Base-by-base conservation (phyloP, 805 yeast species). In the Teunomyces stri region DNA sequence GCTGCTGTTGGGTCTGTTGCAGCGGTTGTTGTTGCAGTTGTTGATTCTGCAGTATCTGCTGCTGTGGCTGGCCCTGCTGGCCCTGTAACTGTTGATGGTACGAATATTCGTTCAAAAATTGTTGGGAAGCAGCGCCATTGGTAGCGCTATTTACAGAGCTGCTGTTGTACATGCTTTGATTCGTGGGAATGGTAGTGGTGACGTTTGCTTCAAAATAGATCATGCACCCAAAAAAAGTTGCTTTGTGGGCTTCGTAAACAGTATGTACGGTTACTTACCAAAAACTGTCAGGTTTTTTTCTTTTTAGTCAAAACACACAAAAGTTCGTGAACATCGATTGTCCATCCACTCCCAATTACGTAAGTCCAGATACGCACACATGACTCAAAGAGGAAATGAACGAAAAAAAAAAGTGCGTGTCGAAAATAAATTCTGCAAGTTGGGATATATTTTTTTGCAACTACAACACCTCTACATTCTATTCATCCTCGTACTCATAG, bases 181-280 rank as follows among this genome's bases (percentile, higher is more conserved):
- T 47, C 16, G 45, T 47, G 7, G 54, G 51, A 38, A 46, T 46
- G 36, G 52, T 52, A 12, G 58, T 54, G 27, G 57, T 48, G 21
- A 52, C 51, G 49, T 52, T 56, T 28, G 60, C 57, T 43, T 56
- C 54, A 43, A 52, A 52, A 42, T 54, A 56, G 30, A 56, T 44
- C 60, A 56, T 56, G 36, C 20, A 28, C 28, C 30, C n/a, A 22
- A 20, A 20, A 18, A 16, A 16, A 31, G 16, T 13, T 31, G 11
- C 15, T n/a, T n/a, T 31, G 5, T 9, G 20, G 27, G 27, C 7
- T 25, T 25, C 10, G 27, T 25, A 31, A 16, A 31, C 34, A 6
- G 12, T 31, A 18, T 2, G 20, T 25, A 25, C 3, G 11, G 27
- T 25, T 7, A 25, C 10, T 25, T 9, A 9, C 27, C 27, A 25